Evolutionary conservation across 2,329 filamentous ascomycete genomes (phyloP).

Genomic region (Macroventuria anomochaeta): DNA sequence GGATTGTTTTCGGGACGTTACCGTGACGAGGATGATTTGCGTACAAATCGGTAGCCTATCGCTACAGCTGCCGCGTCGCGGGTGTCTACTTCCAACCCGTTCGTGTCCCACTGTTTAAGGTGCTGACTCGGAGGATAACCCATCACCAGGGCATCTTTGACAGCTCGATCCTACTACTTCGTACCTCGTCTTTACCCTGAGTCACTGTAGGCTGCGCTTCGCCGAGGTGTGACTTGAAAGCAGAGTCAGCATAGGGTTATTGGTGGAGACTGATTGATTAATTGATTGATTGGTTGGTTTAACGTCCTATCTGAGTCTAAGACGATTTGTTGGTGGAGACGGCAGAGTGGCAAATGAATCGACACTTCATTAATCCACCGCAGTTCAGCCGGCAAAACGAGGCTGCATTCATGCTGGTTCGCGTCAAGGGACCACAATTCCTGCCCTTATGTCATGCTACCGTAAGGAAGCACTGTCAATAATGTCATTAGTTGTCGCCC

Average conservation of each 20-base stretch:
- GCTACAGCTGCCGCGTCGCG: not conserved
- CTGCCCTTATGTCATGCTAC: slow-evolving; percentile 11
- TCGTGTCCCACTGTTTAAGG: not conserved
- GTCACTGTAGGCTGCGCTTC: not conserved
- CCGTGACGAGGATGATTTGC: not conserved
- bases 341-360: not conserved
- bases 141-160: not conserved
- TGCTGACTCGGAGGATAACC: not conserved
- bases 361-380: not conserved
- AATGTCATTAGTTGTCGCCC: not conserved
- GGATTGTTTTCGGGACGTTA: not conserved
- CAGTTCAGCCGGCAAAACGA: not conserved
- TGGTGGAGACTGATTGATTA: not conserved
- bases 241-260: not conserved
- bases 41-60: not conserved
- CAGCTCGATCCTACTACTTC: not conserved
- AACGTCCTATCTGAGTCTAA: too few species aligned
- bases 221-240: not conserved
- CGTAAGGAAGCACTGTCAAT: slow-evolving; percentile 2
- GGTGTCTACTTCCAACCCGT: slow-evolving; percentile 1
- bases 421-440: not conserved
- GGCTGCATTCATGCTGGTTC: not conserved
- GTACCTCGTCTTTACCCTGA: not conserved
- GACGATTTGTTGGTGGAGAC: too few species aligned
- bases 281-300: too few species aligned